These are phyloP conservation scores for Globisporangium irregulare DNA, from an alignment of 352 stramenopile genomes.

Conservation along the genomic window DNA sequence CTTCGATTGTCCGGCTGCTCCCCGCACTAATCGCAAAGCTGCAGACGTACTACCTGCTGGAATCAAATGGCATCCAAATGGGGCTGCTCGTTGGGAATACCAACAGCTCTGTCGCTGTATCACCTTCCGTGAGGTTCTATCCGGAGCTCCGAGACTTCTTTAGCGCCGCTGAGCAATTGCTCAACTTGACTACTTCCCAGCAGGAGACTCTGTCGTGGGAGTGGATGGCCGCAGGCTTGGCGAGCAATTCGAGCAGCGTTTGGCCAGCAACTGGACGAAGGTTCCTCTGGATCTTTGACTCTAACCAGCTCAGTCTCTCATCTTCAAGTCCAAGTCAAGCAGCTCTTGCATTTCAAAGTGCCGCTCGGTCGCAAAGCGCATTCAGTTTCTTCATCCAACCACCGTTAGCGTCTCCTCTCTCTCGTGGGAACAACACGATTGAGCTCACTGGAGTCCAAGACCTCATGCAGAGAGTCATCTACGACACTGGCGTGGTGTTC, in stretches of 20 bases:
- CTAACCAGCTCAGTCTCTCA: constrained; percentile 14
- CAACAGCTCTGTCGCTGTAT: neutral
- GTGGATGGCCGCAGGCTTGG: constrained; percentile 7
- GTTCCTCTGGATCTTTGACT: constrained; percentile 19
- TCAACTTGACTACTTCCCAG: neutral
- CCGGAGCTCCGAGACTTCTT: constrained; percentile 21
- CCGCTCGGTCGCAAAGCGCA: constrained; percentile 21
- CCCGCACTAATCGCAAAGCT: constrained; percentile 36
- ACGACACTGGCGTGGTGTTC: constrained; percentile 3
- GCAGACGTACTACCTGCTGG: constrained; percentile 29
- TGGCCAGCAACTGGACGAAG: constrained; percentile 31
- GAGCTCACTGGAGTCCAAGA: constrained; percentile 4
- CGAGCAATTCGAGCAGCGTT: constrained; percentile 4
- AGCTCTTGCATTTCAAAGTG: constrained; percentile 13
- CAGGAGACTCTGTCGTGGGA: constrained; percentile 9
- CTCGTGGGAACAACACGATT: constrained; percentile 2
- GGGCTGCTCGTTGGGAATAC: constrained; percentile 26
- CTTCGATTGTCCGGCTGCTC: constrained; percentile 26
- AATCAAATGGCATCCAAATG: constrained; percentile 25
- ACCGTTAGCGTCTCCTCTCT: neutral
- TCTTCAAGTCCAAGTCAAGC: constrained; percentile 2
- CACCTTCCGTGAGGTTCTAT: constrained; percentile 13
- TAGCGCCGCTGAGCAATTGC: constrained; percentile 12
- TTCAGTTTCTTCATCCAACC: constrained; percentile 34
- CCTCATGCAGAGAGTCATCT: constrained; percentile 25